Conservation (phyloP, 306 rosid species). For the Trifolium dubium region DNA sequence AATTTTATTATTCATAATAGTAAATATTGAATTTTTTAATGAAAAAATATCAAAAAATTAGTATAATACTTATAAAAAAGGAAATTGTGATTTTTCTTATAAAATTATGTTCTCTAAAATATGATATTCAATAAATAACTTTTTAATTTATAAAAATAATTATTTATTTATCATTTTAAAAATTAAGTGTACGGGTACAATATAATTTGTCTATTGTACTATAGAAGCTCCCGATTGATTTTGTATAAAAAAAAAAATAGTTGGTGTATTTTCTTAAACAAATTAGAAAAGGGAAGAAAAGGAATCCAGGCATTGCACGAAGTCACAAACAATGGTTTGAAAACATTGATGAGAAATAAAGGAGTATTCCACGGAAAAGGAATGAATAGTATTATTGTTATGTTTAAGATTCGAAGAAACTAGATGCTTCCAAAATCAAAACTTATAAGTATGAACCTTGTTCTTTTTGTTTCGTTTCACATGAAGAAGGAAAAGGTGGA, state of each 20-base stretch:
- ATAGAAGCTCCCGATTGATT: no score
- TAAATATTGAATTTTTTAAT: no score
- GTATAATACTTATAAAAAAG: no score
- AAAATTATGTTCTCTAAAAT: no score
- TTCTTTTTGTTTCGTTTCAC: slow-evolving; percentile 47
- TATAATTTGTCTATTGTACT: no score
- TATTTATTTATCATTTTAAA: no score
- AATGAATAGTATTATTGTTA: slow-evolving; percentile 46
- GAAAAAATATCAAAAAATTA: no score
- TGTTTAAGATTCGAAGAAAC: slow-evolving; percentile 38
- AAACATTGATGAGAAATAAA: slow-evolving; percentile 36
- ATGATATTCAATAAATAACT: no score
- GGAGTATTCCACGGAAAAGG: slow-evolving; percentile 37
- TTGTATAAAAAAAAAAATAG: neutral
- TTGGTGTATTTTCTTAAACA: neutral
- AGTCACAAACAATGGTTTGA: slow-evolving; percentile 23
- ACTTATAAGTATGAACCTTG: neutral
- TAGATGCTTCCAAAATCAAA: slow-evolving; percentile 40
- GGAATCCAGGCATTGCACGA: slow-evolving; percentile 22
- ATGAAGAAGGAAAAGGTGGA: slow-evolving; percentile 41
- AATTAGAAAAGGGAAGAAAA: neutral
- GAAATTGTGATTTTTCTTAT: no score
- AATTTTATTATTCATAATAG: no score
- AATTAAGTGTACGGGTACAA: no score
- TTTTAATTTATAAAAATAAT: no score